Conservation (phyloP, 1,139 yeast genomes). For the Candida sanyaensis region DNA sequence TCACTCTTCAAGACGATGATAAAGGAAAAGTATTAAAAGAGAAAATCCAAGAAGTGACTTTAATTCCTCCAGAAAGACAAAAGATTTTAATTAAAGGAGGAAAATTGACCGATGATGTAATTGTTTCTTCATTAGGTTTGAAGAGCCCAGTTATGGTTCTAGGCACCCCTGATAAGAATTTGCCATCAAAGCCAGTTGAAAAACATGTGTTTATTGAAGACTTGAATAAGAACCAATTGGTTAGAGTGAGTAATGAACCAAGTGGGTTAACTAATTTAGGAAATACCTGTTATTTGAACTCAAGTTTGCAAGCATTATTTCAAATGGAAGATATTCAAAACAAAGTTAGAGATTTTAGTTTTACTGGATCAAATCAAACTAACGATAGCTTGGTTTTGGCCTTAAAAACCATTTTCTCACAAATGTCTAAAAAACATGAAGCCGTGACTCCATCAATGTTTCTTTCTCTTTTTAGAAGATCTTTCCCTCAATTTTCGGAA, state of each 20-base stretch:
- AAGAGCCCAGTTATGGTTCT: constrained; percentile 83
- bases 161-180: constrained; percentile 80
- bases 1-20: constrained; percentile 57
- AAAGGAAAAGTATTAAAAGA: constrained; percentile 72
- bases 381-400: constrained; percentile 21
- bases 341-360: constrained; percentile 24
- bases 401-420: constrained; percentile 45
- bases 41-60: constrained; percentile 71
- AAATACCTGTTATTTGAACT: constrained; percentile 92
- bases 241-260: constrained; percentile 54
- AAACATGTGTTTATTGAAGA: constrained; percentile 72
- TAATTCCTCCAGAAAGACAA: constrained; percentile 85
- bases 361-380: constrained; percentile 10
- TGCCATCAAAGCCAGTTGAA: constrained; percentile 60
- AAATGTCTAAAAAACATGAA: constrained; percentile 49
- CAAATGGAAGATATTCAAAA: constrained; percentile 60
- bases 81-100: constrained; percentile 90
- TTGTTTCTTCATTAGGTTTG: constrained; percentile 46
- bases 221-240: constrained; percentile 47
- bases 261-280: constrained; percentile 87
- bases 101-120: constrained; percentile 70
- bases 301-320: constrained; percentile 80
- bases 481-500: constrained; percentile 90
- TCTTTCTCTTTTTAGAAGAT: constrained; percentile 59
- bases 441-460: constrained; percentile 63